phyloP scores from a whole-genome alignment of 306 rosid species.

The Vigna nakashimae region DNA sequence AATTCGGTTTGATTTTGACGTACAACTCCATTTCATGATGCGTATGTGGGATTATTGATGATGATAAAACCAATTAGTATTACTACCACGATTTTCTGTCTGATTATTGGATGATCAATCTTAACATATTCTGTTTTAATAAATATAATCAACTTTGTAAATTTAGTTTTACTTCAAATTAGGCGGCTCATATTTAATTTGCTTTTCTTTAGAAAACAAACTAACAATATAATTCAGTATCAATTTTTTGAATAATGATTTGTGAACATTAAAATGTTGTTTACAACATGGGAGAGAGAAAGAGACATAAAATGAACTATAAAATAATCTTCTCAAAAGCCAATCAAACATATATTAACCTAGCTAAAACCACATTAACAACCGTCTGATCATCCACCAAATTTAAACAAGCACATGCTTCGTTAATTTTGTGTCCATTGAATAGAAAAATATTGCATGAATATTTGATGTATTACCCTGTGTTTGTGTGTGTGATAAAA shows the following conservation, averaged over 20 bases:
- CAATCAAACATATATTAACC: no score
- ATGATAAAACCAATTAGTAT: not conserved
- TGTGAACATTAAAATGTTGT: not conserved
- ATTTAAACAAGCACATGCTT: not conserved
- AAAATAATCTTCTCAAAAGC: no score
- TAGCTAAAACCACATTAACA: no score
- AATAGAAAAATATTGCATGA: slow-evolving; percentile 26
- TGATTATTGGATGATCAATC: not conserved
- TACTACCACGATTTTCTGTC: not conserved
- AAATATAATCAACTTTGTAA: no score
- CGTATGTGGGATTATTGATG: not conserved
- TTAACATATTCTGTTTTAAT: not conserved
- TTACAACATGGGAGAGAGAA: not conserved
- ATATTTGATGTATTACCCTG: slow-evolving; percentile 39
- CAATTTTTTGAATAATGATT: not conserved
- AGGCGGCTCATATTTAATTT: not conserved
- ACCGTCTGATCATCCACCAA: not conserved
- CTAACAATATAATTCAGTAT: not conserved
- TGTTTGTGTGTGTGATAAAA: slow-evolving; percentile 25
- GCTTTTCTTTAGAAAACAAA: not conserved
- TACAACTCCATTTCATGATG: not conserved
- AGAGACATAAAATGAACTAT: no score
- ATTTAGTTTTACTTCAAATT: no score
- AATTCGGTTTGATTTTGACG: slow-evolving; percentile 12
- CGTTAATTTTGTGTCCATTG: slow-evolving; percentile 22